Conservation (phyloP, 768 basidiomycete genomes). For the Lactifluus piperatus region DNA sequence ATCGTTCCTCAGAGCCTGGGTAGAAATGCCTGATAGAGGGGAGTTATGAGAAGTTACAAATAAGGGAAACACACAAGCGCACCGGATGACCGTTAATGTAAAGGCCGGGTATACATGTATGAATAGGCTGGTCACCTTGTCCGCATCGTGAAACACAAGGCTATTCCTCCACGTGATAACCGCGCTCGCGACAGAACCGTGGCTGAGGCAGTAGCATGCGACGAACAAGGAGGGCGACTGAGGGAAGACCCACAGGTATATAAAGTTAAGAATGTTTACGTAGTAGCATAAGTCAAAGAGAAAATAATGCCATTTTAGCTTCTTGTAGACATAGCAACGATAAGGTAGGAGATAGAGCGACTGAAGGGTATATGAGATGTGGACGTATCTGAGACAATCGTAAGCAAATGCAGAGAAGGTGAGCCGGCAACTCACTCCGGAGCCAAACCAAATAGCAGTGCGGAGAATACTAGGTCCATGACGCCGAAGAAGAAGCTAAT, state of each 20-base stretch:
- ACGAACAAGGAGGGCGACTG: constrained; percentile 70
- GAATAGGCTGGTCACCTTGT: constrained; percentile 94
- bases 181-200: constrained; percentile 86
- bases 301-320: constrained; percentile 91
- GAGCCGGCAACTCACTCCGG: constrained; percentile 55
- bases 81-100: constrained; percentile 87
- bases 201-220: constrained; percentile 87
- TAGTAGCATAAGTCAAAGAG: constrained; percentile 91
- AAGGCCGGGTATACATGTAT: constrained; percentile 92
- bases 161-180: constrained; percentile 99
- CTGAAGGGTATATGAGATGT: constrained; percentile 77
- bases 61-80: constrained; percentile 21
- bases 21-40: constrained; percentile 67
- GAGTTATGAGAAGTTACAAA: neutral
- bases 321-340: constrained; percentile 83
- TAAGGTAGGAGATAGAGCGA: constrained; percentile 72
- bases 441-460: constrained; percentile 79
- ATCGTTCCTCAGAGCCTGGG: constrained; percentile 65
- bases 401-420: constrained; percentile 15
- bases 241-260: constrained; percentile 90
- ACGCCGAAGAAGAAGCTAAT: constrained; percentile 92
- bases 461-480: constrained; percentile 76
- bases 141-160: constrained; percentile 93
- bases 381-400: constrained; percentile 61
- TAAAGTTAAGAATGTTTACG: constrained; percentile 81